Evolutionary conservation across 306 rosid genomes (phyloP).

Genomic region (Cucumis melo): DNA sequence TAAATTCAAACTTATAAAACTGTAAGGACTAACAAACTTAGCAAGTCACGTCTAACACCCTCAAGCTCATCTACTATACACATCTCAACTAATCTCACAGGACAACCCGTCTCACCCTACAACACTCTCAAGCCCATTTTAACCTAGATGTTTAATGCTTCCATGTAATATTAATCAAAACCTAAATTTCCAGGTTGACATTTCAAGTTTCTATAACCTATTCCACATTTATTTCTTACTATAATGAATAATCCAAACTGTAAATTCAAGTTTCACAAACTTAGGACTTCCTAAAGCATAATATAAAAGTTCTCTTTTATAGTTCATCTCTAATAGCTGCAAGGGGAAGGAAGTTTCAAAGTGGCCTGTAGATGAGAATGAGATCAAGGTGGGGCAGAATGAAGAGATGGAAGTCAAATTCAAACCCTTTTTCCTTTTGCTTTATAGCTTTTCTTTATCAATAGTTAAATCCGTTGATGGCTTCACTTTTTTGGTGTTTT

Average conservation of each 20-base stretch:
- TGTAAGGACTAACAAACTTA: neutral
- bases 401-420: conserved; percentile 2
- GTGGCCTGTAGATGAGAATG: neutral
- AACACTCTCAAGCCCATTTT: neutral
- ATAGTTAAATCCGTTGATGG: neutral
- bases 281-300: neutral
- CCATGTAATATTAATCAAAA: neutral
- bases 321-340: neutral
- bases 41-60: neutral
- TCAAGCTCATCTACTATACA: too few relatives aligned
- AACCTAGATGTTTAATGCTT: neutral
- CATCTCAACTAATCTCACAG: too few relatives aligned
- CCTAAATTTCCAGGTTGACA: neutral
- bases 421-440: neutral
- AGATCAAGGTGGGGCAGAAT: neutral
- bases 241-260: neutral
- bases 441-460: neutral
- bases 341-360: neutral
- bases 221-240: too few relatives aligned
- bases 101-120: too few relatives aligned
- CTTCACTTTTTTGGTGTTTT: neutral
- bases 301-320: neutral
- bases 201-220: neutral
- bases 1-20: too few relatives aligned
- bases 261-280: neutral